Evolutionary conservation across 805 yeast species (phyloP).

Genomic region (Barnettozyma populi): DNA sequence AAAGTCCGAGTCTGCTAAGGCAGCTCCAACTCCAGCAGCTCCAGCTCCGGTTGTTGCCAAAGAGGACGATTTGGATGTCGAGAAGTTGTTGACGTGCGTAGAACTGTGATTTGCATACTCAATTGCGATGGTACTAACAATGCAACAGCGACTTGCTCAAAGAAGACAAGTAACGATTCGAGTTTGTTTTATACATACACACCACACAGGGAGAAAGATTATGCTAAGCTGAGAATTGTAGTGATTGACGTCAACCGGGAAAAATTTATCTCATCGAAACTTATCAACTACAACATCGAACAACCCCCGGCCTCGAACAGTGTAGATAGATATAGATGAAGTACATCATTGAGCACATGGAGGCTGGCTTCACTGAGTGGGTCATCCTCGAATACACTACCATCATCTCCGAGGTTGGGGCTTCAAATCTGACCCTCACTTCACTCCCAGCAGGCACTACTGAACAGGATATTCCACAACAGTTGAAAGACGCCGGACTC

Average conservation of each 20-base stretch:
- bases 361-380: conserved; percentile 95
- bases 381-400: conserved; percentile 81
- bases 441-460: conserved; percentile 67
- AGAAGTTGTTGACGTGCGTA: conserved; percentile 27
- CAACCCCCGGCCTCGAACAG: no score
- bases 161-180: conserved; percentile 15
- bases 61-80: conserved; percentile 29
- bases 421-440: conserved; percentile 64
- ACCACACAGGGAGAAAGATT: no score
- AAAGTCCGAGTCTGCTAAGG: conserved; percentile 14
- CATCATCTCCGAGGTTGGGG: conserved; percentile 79
- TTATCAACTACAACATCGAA: no score
- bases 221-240: no score
- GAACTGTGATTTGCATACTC: not conserved
- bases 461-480: conserved; percentile 56
- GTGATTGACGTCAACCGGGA: not conserved
- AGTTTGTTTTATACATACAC: not conserved
- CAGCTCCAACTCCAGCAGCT: conserved; percentile 22
- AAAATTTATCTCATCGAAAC: not conserved
- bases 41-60: conserved; percentile 23
- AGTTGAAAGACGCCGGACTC: conserved; percentile 54
- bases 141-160: conserved; percentile 25
- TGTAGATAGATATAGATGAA: no score
- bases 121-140: conserved; percentile 4
- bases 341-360: conserved; percentile 96